phyloP scores from a whole-genome alignment of 106 monocot species.

The Acorus gramineus region DNA sequence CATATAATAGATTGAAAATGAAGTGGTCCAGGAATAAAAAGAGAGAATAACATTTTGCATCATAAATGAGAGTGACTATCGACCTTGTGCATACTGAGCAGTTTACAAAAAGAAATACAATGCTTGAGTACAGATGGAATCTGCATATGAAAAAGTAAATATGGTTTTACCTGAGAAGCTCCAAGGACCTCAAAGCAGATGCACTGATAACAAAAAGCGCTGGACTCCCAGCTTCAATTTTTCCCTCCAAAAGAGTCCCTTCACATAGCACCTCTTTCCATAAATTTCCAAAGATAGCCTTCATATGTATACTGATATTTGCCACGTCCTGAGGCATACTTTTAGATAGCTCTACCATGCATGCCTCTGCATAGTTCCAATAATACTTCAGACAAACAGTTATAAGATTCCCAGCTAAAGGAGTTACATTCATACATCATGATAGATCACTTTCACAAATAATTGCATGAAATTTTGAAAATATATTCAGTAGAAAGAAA shows the following conservation, averaged over 20 bases:
- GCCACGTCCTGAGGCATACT: conserved; percentile 46
- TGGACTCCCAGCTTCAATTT: conserved; percentile 55
- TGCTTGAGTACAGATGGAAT: too few relatives aligned
- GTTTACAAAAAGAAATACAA: too few relatives aligned
- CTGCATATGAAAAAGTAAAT: not conserved
- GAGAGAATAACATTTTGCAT: too few relatives aligned
- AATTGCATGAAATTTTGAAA: too few relatives aligned
- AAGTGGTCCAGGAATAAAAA: too few relatives aligned
- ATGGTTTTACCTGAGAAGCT: conserved; percentile 65
- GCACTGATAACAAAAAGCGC: conserved; percentile 60
- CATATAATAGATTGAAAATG: not conserved
- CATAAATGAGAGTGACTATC: too few relatives aligned
- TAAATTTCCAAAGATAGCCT: conserved; percentile 40
- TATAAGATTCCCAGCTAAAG: too few relatives aligned
- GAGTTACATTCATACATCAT: too few relatives aligned
- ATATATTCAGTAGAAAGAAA: too few relatives aligned
- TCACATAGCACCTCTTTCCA: conserved; percentile 71
- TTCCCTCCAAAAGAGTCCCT: conserved; percentile 42
- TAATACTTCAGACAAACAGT: not conserved
- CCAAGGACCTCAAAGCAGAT: conserved; percentile 77
- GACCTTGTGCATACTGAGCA: too few relatives aligned
- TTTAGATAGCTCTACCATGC: conserved; percentile 56
- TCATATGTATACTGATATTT: conserved; percentile 58
- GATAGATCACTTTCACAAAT: too few relatives aligned
- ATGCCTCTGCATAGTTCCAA: conserved; percentile 36